Percentiles rank a stretch among this genome's conserved stretches.
phyloP scores from a whole-genome alignment of 306 rosid species.

The Gastrolobium bilobum region DNA sequence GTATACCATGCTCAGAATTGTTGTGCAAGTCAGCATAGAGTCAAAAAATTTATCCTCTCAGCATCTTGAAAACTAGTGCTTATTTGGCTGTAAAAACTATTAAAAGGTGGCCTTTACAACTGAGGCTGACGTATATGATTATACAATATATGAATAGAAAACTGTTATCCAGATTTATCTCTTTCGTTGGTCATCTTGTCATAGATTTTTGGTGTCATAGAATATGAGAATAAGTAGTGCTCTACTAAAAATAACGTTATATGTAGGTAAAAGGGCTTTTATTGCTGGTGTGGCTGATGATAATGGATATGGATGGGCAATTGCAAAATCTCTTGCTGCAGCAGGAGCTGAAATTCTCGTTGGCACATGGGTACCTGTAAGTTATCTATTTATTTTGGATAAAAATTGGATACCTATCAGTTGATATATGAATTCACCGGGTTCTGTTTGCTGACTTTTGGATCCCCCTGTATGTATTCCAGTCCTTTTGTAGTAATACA shows the following conservation, averaged over 20 bases:
- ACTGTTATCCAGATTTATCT: background rate
- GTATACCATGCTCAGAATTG: background rate
- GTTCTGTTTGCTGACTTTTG: background rate
- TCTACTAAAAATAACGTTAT: conserved; percentile 35
- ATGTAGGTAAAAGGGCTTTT: conserved; percentile 90
- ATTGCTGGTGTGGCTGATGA: conserved; percentile 99
- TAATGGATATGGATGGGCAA: conserved; percentile 98
- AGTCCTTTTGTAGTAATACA: conserved; percentile 30
- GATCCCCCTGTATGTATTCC: background rate
- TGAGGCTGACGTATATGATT: conserved; percentile 15
- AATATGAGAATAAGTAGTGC: conserved; percentile 2
- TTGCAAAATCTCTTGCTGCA: conserved; percentile 98
- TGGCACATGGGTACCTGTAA: conserved; percentile 99
- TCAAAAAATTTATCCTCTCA: background rate
- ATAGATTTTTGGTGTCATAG: conserved; percentile 5
- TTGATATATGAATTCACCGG: conserved; percentile 28
- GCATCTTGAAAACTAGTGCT: background rate
- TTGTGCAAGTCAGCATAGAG: conserved; percentile 15
- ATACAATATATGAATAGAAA: conserved; percentile 13
- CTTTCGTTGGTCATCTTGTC: conserved; percentile 13
- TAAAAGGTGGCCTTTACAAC: conserved; percentile 23
- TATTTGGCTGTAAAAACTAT: conserved; percentile 39
- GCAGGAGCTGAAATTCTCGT: conserved; percentile 99
- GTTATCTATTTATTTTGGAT: conserved; percentile 31
- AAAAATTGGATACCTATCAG: conserved; percentile 68